Conservation (phyloP, 2,329 filamentous ascomycete species). For the Thelonectria rubi region DNA sequence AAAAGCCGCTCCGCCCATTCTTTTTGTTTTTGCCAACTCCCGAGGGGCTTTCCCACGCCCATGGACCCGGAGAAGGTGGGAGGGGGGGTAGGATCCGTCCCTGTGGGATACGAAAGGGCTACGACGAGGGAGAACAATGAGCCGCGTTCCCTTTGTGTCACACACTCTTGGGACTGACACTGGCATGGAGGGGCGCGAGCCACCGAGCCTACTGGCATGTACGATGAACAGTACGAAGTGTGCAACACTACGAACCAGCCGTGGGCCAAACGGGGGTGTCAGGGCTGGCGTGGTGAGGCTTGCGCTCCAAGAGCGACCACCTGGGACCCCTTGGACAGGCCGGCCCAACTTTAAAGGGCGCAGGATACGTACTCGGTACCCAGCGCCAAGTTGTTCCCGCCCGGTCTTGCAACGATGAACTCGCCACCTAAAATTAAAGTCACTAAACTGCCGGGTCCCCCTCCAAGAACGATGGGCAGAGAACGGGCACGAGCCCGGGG, state of each 20-base stretch:
- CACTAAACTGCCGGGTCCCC: constrained; percentile 23
- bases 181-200: too few species aligned
- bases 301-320: constrained; percentile 21
- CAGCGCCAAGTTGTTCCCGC: constrained; percentile 29
- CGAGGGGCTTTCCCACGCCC: constrained; percentile 23
- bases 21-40: constrained; percentile 8
- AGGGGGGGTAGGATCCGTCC: neutral
- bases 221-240: too few species aligned
- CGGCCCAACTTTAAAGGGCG: constrained; percentile 38
- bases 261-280: too few species aligned
- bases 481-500: constrained; percentile 12
- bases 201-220: too few species aligned
- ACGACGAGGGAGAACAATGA: constrained; percentile 2
- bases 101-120: constrained; percentile 4
- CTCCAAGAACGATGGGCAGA: neutral
- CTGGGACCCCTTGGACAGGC: constrained; percentile 24
- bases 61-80: constrained; percentile 28
- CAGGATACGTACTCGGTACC: neutral
- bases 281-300: constrained; percentile 32
- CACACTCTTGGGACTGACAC: too few species aligned
- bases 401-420: constrained; percentile 7
- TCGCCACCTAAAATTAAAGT: constrained; percentile 20
- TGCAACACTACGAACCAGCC: too few species aligned
- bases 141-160: constrained; percentile 21
- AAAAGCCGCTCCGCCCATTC: neutral